These are phyloP conservation scores for Phalaenopsis aphrodite DNA, from an alignment of 106 monocot species.

Conservation along the genomic window DNA sequence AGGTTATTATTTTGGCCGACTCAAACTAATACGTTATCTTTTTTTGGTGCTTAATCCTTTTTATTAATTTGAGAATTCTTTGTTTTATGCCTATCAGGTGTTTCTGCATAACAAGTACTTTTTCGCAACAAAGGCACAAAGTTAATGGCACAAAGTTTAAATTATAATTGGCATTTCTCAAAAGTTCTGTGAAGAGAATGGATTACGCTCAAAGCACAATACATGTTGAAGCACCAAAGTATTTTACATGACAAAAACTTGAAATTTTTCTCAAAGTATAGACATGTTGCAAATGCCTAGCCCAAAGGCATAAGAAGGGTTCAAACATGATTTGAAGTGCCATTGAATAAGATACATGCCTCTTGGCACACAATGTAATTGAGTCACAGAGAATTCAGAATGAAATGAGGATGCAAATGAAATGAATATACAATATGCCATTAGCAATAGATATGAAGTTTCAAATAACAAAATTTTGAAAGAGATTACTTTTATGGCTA, in stretches of 20 bases:
- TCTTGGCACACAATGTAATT: no score
- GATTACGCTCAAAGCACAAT: neutral
- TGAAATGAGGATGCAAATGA: no score
- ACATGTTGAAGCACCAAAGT: neutral
- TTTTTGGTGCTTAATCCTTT: neutral
- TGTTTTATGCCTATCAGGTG: neutral
- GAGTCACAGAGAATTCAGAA: no score
- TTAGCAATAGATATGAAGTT: no score
- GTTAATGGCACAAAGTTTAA: neutral
- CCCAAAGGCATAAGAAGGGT: no score
- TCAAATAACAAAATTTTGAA: no score
- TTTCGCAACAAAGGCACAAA: neutral
- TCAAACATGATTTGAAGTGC: no score
- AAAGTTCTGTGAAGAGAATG: neutral
- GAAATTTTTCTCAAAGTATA: no score
- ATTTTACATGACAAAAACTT: neutral
- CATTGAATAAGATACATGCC: no score
- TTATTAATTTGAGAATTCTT: neutral
- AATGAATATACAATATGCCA: no score
- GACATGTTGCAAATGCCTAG: no score
- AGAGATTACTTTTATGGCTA: no score
- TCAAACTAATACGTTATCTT: neutral
- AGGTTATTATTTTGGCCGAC: neutral
- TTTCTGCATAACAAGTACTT: neutral
- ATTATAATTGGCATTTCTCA: neutral